Percentiles rank a stretch among this genome's conserved stretches.
Evolutionary conservation across 164 flowering plant genomes (phyloP).

Genomic region (Buxus sempervirens): DNA sequence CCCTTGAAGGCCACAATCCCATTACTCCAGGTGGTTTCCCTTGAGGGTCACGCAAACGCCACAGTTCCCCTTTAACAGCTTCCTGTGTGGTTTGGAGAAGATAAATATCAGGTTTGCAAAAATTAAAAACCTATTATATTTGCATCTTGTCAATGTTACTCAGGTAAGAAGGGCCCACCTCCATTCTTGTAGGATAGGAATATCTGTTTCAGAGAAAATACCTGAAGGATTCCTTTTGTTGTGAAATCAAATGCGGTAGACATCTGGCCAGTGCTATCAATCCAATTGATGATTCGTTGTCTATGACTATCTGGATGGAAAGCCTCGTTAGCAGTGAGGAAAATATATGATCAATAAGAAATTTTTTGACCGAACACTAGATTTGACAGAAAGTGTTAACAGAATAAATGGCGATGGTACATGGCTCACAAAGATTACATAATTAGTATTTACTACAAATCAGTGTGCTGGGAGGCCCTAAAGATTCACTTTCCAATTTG

Average conservation of each 20-base stretch:
- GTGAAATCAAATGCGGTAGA: slow-evolving; percentile 92
- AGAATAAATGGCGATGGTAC: neutral
- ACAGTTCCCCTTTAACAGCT: slow-evolving; percentile 86
- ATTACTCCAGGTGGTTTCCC: slow-evolving; percentile 96
- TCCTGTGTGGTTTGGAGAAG: slow-evolving; percentile 41
- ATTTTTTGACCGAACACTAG: neutral
- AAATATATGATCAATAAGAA: neutral
- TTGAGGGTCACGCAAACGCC: slow-evolving; percentile 85
- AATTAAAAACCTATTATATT: neutral
- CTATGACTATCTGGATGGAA: slow-evolving; percentile 74
- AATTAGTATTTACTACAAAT: neutral
- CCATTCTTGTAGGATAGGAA: neutral
- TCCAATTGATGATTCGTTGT: slow-evolving; percentile 86
- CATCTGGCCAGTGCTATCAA: slow-evolving; percentile 75
- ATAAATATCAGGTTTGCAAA: neutral
- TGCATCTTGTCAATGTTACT: slow-evolving; percentile 1
- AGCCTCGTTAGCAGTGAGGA: neutral
- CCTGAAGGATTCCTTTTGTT: slow-evolving; percentile 95
- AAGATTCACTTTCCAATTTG: neutral
- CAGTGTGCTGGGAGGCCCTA: neutral
- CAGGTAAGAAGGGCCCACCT: no score
- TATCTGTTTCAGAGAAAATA: slow-evolving; percentile 14
- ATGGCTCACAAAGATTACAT: neutral
- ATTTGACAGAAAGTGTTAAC: neutral
- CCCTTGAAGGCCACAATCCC: slow-evolving; percentile 99